These are phyloP conservation scores for Tolypocladium ophioglossoides DNA, from an alignment of 2,329 filamentous ascomycete species.

Conservation along the genomic window DNA sequence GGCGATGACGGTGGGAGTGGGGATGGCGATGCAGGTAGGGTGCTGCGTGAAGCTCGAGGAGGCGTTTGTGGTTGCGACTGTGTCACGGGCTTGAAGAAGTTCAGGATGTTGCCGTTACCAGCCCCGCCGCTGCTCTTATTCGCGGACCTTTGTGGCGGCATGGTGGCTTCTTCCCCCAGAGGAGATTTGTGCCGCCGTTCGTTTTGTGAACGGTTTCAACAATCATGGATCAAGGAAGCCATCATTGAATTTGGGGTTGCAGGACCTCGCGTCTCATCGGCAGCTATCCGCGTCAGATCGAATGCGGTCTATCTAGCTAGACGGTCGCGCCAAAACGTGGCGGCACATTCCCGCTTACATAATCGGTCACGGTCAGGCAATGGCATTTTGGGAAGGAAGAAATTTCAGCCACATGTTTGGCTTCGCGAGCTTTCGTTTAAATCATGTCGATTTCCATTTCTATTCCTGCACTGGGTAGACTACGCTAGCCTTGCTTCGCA, in stretches of 20 bases:
- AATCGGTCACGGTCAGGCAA: background rate
- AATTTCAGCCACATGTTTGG: too few relatives aligned
- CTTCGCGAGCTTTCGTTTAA: too few relatives aligned
- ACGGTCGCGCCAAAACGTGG: background rate
- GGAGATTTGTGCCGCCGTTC: background rate
- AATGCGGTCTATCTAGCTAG: background rate
- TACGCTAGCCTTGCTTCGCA: too few relatives aligned
- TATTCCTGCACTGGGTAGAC: too few relatives aligned
- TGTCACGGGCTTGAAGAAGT: constrained; percentile 25
- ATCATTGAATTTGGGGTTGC: background rate
- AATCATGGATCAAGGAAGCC: background rate
- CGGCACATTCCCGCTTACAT: background rate
- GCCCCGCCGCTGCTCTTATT: constrained; percentile 3
- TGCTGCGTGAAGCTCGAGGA: constrained; percentile 1
- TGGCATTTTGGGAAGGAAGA: too few relatives aligned
- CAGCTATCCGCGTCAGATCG: background rate
- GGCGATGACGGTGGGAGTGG: constrained; percentile 14
- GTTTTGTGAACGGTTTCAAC: background rate
- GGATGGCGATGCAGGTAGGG: constrained; percentile 12
- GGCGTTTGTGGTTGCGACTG: constrained; percentile 6
- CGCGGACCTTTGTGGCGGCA: constrained; percentile 13
- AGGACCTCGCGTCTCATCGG: background rate
- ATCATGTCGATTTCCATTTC: too few relatives aligned
- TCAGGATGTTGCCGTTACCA: constrained; percentile 20
- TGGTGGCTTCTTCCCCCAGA: background rate